Conservation (phyloP, 129 eudicot species). For the Heracleum sosnowskyi region DNA sequence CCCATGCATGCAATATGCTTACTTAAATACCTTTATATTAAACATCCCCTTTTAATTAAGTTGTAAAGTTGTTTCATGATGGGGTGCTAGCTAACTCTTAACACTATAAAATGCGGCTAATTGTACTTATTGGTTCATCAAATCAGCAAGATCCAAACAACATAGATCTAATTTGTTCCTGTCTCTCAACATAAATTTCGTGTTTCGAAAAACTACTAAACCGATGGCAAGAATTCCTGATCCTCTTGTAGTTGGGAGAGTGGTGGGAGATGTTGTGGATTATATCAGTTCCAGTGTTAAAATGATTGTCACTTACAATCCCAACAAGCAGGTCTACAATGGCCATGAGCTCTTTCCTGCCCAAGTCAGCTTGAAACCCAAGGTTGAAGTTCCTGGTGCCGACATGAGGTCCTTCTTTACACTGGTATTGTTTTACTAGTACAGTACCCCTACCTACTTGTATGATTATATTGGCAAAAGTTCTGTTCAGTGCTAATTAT, state of each 20-base stretch:
- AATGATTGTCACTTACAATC: conserved; percentile 71
- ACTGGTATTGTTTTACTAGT: conserved; percentile 30
- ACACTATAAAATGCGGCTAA: not conserved
- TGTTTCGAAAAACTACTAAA: not conserved
- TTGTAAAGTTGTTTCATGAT: not conserved
- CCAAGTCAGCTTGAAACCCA: conserved; percentile 61
- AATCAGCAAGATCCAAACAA: not conserved
- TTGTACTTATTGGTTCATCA: not conserved
- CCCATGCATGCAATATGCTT: not conserved
- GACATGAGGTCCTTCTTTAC: conserved; percentile 93
- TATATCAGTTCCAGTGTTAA: conserved; percentile 39
- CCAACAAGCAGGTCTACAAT: conserved; percentile 75
- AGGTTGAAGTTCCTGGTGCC: conserved; percentile 85
- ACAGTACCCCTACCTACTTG: not conserved
- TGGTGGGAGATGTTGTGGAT: conserved; percentile 87
- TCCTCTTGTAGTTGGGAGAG: conserved; percentile 75
- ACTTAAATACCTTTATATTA: not conserved
- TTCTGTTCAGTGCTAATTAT: too few species aligned
- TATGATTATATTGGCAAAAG: too few species aligned
- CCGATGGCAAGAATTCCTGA: conserved; percentile 37
- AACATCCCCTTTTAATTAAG: not conserved
- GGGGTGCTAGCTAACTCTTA: not conserved
- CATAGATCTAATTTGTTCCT: not conserved
- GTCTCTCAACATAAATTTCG: not conserved
- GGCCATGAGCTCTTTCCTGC: conserved; percentile 96